phyloP scores from a whole-genome alignment of 1,139 yeast genomes.

The Magnusiomyces clavatus region DNA sequence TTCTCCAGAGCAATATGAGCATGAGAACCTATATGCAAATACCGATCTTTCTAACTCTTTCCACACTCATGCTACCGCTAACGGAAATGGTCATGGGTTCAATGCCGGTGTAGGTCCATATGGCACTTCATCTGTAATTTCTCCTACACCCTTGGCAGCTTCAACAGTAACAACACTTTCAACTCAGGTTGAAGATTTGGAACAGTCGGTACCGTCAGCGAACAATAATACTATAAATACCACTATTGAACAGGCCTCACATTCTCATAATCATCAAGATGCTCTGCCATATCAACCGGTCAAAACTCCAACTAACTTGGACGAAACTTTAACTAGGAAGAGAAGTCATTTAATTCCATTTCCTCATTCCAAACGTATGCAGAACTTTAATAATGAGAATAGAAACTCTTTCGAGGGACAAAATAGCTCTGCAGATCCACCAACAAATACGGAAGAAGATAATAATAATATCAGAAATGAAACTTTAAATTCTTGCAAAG shows the following conservation, averaged over 20 bases:
- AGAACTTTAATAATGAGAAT: background rate
- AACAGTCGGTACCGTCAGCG: background rate
- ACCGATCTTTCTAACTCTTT: background rate
- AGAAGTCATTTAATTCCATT: background rate
- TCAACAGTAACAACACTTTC: constrained; percentile 1
- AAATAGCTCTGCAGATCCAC: background rate
- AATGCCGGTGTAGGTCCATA: background rate
- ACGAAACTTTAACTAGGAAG: background rate
- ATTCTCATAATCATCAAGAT: background rate
- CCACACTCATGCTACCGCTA: too few species aligned
- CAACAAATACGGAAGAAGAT: background rate
- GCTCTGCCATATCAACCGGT: background rate
- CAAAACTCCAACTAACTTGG: background rate
- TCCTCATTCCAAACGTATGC: background rate
- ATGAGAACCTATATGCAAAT: constrained; percentile 11
- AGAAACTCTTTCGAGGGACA: too few species aligned
- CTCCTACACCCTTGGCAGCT: background rate
- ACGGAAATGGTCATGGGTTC: too few species aligned
- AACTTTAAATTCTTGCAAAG: background rate
- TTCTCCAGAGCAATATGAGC: constrained; percentile 12
- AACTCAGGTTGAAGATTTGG: background rate
- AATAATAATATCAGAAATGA: background rate
- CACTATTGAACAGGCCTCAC: background rate
- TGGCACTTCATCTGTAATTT: background rate
- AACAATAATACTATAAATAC: background rate